Base-by-base conservation (phyloP, 2,329 filamentous ascomycete genomes). In the Macrophomina phaseolina region DNA sequence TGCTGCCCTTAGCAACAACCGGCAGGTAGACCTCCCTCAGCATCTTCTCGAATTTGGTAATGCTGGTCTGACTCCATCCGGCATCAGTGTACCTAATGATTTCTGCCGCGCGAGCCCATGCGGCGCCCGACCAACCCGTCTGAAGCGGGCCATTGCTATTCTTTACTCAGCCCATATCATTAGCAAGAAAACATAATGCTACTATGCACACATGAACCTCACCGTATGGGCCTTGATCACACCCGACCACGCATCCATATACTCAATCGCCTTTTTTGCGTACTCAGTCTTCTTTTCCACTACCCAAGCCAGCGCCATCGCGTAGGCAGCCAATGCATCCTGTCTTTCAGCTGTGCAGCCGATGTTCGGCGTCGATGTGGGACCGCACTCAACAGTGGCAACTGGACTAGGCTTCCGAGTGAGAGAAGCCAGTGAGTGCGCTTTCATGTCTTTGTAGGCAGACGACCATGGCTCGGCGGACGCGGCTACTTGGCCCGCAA, bases 281-380 rank as follows among this genome's bases (percentile, higher is more conserved):
- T 53, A 53, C 51, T 53, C 51, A 28, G 12, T 36, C 51, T 53
- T 53, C 30, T 36, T 34, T 30, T 53, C 51, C 30, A 53, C 51
- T 6, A 36, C 51, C 51, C 51, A 53, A 14, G 51, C 51, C 51
- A 53, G 51, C 51, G 51, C 51, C 30, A 34, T 53, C 51, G 51
- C 51, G 14, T 53, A 53, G 30, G 51, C 51, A 18, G 51, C 51
- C 51, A 53, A 12, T 12, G 51, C 51, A n/a, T 53, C 51, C 30
- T 53, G 51, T 12, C 51, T 18, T 30, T 53, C 51, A 1, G 51
- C 51, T 14, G 51, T 36, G 30, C 51, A 53, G 9, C 51, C 51
- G 51, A 53, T 53, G 2, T 53, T 53, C 4, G 51, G 51, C 14
- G 51, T 53, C 51, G 51, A 53, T 4, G 51, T 53, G 18, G 51